Evolutionary conservation across 129 eudicot species (phyloP).

Genomic region (Lonicera japonica): DNA sequence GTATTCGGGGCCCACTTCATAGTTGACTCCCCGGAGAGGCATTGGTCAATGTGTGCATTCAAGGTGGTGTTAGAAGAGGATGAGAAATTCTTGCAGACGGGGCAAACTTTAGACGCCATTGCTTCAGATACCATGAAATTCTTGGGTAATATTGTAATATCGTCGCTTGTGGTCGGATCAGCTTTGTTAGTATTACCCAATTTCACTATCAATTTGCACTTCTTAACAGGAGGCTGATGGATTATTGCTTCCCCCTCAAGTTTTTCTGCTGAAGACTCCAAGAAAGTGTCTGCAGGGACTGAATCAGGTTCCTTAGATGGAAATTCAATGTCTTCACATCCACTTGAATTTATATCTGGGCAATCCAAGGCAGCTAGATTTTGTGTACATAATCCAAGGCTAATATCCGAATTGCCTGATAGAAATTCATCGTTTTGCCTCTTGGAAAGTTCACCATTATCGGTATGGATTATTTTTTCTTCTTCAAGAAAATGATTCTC

Average conservation of each 20-base stretch:
- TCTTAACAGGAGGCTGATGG: constrained; percentile 29
- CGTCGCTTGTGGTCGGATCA: constrained; percentile 33
- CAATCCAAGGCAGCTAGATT: constrained; percentile 17
- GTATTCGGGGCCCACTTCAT: constrained; percentile 42
- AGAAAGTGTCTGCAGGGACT: constrained; percentile 15
- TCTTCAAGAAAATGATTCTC: constrained; percentile 21
- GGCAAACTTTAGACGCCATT: constrained; percentile 80
- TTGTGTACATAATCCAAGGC: constrained; percentile 2
- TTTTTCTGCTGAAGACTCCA: constrained; percentile 14
- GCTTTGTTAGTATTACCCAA: constrained; percentile 26
- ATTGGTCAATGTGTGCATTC: constrained; percentile 95
- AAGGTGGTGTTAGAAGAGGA: constrained; percentile 90
- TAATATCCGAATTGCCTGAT: not conserved
- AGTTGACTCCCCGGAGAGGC: constrained; percentile 64
- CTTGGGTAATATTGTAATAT: constrained; percentile 15
- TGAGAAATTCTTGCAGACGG: constrained; percentile 80
- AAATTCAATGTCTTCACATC: constrained; percentile 21
- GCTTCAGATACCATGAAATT: constrained; percentile 35
- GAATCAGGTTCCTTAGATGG: constrained; percentile 20
- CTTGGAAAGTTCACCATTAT: constrained; percentile 18
- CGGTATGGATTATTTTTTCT: constrained; percentile 22
- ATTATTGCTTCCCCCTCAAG: constrained; percentile 16
- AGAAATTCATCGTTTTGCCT: constrained; percentile 3
- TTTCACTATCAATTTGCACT: constrained; percentile 51
- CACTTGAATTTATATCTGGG: constrained; percentile 9